Base-by-base conservation (phyloP, 192 early-diverging fungal genomes). In the Coemansia sp. region DNA sequence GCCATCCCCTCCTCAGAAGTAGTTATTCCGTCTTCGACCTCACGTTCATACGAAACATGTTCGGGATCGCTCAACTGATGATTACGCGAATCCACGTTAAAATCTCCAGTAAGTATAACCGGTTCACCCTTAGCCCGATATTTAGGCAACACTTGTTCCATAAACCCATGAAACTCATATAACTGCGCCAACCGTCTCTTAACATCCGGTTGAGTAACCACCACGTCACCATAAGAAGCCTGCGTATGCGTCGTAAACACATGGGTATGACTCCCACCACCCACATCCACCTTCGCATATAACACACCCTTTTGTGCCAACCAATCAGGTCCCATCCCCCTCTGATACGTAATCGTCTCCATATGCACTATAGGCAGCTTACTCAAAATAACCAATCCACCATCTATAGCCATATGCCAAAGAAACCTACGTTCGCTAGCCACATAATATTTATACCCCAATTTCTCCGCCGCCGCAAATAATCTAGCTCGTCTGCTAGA, bases 241-340 rank as follows among this genome's bases (percentile, higher is more conserved):
- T 95, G 93, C 16, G 93, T 88, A 64, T 95, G 92, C 16, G 93
- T 95, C 8, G 86, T 93, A 72, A 92, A 92, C 28, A 94, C 34
- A 67, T 93, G 89, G 34, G 90, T 61, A 59, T 83, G 71, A 5
- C 68, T 72, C 2, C 60, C 63, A 22, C 73, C 66, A n/a, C 76
- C 55, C 12, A 91, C 57, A 32, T 76, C 81, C n/a, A 94, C 86
- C 63, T 86, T 84, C 28, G 91, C 89, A 67, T 94, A 91, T 17
- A 94, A 56, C 0, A 86, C 92, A 12, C 93, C 93, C 79, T 94
- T 94, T 30, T 85, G 75, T 3, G 87, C 71, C 33, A 90, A 66
- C 86, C 90, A 90, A 76, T 94, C 92, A 34, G 84, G 86, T 20
- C 90, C 80, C 20, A 85, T 77, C 4, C 92, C 92, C 0, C 87